Evolutionary conservation across 2,329 filamentous ascomycete genomes (phyloP), one percentile per base, ranked within the genome.

Genomic region (Talaromyces verruculosus): DNA sequence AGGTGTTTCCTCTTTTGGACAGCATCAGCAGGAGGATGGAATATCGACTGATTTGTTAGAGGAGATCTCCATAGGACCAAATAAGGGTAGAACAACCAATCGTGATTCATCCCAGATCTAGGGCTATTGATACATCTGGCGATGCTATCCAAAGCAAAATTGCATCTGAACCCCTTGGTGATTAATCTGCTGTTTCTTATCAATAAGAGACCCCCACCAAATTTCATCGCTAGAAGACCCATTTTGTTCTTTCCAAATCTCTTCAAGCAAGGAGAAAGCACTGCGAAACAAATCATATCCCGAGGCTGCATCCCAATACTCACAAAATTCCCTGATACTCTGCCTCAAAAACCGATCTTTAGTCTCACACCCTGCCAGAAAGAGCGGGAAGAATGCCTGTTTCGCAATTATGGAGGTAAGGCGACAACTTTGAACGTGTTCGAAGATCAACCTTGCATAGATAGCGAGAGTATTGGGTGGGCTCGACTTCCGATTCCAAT

Each of bases 331-430:
- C 19, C 15, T 30, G n/a, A 64, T 60, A 41, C 41, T 58, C 30
- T 60, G 41, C 15, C 43, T 43, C 41, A 39, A 51, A 41, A 47
- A 33, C 15, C 0, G 30, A 33, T 64, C 63, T 35, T 37, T 41
- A 22, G 33, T 64, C 45, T 64, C 63, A 57, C 63, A 58, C 2
- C 63, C 63, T 19, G 63, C 63, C 13, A 64, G 22, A 28, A 64
- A 64, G 3, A 64, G 41, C 6, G 63, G 63, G 13, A 64, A 35
- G 2, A 64, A 51, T 3, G 53, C 53, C 41, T 64, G 63, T 64
- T 64, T 64, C 11, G 57, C 51, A 11, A 64, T 13, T 25, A 64
- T 59, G 10, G 41, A 59, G 2, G 63, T 60, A 37, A 55, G 63
- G 33, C 63, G 63, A 41, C 63, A 64, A 51, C 41, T 59, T 3